Evolutionary conservation across 257 asterid genomes (phyloP).

Genomic region (Solanum ossicruentum): DNA sequence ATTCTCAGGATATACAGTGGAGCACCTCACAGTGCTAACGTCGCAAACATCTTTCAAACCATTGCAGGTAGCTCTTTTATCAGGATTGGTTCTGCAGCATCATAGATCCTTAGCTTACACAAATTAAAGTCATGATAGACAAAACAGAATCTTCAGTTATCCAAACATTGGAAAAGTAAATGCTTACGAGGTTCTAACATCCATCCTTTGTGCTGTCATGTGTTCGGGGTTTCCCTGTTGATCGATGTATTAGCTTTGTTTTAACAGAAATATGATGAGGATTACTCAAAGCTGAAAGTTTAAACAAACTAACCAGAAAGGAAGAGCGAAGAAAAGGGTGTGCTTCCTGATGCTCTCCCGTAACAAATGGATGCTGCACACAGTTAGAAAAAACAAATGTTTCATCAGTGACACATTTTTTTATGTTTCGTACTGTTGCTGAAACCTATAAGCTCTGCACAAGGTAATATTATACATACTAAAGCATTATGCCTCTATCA

Average conservation of each 20-base stretch:
- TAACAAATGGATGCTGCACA: constrained; percentile 92
- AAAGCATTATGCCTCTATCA: background rate
- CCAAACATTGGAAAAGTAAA: background rate
- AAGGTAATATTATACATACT: background rate
- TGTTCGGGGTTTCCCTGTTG: constrained; percentile 56
- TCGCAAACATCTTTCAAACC: constrained; percentile 53
- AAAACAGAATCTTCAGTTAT: background rate
- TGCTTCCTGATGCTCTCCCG: constrained; percentile 58
- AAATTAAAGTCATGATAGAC: background rate
- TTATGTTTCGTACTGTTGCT: background rate
- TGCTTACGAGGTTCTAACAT: constrained; percentile 59
- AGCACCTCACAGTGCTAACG: constrained; percentile 36
- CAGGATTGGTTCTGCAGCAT: constrained; percentile 51
- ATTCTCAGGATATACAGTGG: constrained; percentile 39
- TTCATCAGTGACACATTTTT: background rate
- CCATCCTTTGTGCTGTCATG: constrained; percentile 34
- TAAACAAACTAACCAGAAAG: constrained; percentile 31
- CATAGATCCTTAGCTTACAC: background rate
- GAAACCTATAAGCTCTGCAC: background rate
- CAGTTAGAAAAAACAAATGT: constrained; percentile 6
- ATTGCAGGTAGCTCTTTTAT: constrained; percentile 40
- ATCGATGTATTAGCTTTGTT: constrained; percentile 2
- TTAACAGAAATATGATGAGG: background rate
- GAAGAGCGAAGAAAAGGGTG: constrained; percentile 43
- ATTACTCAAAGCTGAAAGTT: background rate